phyloP scores from a whole-genome alignment of 2,329 filamentous ascomycete species.

The Leptoxyphium fumago region DNA sequence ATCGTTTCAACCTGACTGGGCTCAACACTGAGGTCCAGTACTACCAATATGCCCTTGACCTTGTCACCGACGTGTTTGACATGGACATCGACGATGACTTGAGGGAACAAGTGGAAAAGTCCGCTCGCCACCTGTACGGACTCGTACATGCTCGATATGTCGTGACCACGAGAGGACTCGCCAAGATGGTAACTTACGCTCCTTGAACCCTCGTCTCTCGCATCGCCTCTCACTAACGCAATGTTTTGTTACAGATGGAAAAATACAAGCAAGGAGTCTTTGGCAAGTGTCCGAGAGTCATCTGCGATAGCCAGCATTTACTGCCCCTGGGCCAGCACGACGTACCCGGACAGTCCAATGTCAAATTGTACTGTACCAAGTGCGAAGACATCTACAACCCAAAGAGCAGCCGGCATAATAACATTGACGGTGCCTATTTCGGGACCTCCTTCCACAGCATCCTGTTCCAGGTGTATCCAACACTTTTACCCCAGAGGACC shows the following conservation, averaged over 20 bases:
- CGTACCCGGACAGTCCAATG: conserved; percentile 70
- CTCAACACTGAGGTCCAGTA: conserved; percentile 96
- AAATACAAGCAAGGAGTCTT: conserved; percentile 99
- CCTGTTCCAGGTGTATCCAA: conserved; percentile 94
- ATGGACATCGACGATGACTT: conserved; percentile 98
- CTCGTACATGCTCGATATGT: conserved; percentile 94
- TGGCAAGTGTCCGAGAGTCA: conserved; percentile 91
- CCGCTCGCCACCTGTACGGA: conserved; percentile 85
- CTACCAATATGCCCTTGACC: conserved; percentile 95
- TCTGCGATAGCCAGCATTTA: conserved; percentile 85
- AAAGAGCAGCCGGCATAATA: conserved; percentile 87
- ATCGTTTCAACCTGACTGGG: conserved; percentile 94
- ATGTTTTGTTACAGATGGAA: conserved; percentile 53
- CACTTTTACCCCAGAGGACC: conserved; percentile 74
- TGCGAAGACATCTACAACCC: conserved; percentile 99
- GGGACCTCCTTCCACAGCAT: conserved; percentile 98
- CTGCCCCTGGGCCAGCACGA: conserved; percentile 92
- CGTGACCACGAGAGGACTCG: conserved; percentile 81
- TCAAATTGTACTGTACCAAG: conserved; percentile 92
- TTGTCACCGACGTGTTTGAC: conserved; percentile 96
- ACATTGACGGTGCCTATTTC: conserved; percentile 96
- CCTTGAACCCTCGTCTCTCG: background rate
- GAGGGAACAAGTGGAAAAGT: conserved; percentile 95
- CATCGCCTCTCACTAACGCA: background rate
- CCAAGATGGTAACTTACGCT: conserved; percentile 87